Percentiles rank a stretch among this genome's conserved stretches.
phyloP scores from a whole-genome alignment of 108 stramenopile genomes.

The Pseudonitzschia multiseries region DNA sequence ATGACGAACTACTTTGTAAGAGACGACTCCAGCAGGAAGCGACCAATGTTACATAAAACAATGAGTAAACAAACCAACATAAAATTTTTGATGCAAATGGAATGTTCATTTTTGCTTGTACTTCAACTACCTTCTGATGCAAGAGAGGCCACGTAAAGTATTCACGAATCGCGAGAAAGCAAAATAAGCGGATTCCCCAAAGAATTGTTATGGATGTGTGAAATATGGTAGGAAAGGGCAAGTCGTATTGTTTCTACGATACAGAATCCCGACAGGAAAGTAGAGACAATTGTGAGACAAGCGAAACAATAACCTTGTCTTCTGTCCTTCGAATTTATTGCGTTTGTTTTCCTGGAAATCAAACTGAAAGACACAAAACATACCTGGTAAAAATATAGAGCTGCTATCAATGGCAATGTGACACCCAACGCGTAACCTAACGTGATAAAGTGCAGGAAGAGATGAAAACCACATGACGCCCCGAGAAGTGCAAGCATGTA shows the following conservation, averaged over 20 bases:
- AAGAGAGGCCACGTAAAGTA: constrained; percentile 51
- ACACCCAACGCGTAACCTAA: constrained; percentile 62
- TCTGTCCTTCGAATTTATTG: too few relatives aligned
- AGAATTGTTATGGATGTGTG: constrained; percentile 47
- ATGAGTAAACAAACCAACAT: constrained; percentile 50
- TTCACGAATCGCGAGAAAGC: constrained; percentile 55
- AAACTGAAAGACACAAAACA: neutral
- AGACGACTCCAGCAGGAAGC: constrained; percentile 46
- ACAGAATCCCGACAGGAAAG: neutral
- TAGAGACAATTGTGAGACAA: neutral
- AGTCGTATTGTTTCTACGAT: constrained; percentile 7
- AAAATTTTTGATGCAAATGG: constrained; percentile 36
- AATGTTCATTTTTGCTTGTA: constrained; percentile 32
- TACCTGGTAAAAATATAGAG: constrained; percentile 34
- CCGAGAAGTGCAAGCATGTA: constrained; percentile 46
- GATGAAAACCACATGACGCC: constrained; percentile 56
- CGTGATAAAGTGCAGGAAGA: constrained; percentile 62
- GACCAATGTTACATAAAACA: constrained; percentile 47
- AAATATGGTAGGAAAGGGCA: constrained; percentile 26
- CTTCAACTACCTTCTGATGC: constrained; percentile 44
- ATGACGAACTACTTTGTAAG: constrained; percentile 9
- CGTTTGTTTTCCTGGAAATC: too few relatives aligned
- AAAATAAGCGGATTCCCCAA: constrained; percentile 48
- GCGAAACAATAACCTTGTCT: constrained; percentile 1
- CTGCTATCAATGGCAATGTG: constrained; percentile 33